These are phyloP conservation scores for Rhodotorula graminis DNA, from an alignment of 768 basidiomycete genomes.

Conservation along the genomic window DNA sequence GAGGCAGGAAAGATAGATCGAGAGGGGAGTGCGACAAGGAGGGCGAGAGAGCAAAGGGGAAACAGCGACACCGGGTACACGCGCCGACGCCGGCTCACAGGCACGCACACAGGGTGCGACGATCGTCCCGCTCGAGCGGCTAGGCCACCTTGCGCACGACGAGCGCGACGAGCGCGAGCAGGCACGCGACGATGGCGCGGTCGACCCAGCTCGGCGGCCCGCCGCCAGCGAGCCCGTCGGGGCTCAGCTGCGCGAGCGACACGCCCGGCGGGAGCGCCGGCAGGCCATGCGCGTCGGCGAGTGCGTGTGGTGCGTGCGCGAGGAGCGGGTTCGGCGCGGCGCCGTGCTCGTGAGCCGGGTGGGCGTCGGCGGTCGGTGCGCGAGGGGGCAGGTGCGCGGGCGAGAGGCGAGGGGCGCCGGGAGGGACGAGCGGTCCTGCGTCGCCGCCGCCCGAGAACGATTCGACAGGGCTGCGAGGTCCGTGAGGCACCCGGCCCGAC, in stretches of 20 bases:
- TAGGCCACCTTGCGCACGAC: conserved; percentile 29
- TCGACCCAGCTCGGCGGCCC: conserved; percentile 33
- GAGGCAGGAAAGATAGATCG: not conserved
- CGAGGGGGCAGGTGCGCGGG: not conserved
- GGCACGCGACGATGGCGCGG: conserved; percentile 25
- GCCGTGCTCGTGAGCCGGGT: too few species aligned
- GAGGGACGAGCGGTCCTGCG: not conserved
- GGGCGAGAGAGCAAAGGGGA: too few species aligned
- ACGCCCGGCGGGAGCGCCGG: conserved; percentile 9
- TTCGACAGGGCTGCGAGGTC: not conserved
- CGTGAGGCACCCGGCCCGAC: not conserved
- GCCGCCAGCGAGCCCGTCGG: not conserved
- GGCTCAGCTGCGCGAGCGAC: not conserved
- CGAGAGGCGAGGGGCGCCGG: conserved; percentile 6
- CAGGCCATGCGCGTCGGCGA: not conserved
- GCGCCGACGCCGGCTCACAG: not conserved
- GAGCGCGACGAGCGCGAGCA: conserved; percentile 27
- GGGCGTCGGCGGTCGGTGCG: not conserved
- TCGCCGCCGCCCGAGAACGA: not conserved
- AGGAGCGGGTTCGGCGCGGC: not conserved
- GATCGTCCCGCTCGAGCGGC: too few species aligned
- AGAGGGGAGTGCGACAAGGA: not conserved
- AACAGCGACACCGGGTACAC: not conserved
- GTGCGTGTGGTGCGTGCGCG: not conserved
- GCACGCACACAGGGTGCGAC: too few species aligned